These are phyloP conservation scores for Hypoxylon lenormandii DNA, from an alignment of 495 filamentous ascomycete species.

Conservation along the genomic window DNA sequence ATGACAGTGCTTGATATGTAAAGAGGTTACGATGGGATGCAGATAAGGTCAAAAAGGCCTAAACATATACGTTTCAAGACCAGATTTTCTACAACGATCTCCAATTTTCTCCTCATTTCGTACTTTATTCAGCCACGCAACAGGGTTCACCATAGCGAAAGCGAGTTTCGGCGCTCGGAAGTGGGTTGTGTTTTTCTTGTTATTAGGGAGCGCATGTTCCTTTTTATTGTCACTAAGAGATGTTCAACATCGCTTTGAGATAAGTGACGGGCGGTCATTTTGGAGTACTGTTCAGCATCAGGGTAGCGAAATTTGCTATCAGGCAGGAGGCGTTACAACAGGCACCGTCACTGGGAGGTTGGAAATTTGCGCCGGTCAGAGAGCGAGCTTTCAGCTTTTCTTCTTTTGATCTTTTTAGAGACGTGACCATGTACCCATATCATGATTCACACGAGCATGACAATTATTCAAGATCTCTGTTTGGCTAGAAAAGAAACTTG, in stretches of 20 bases:
- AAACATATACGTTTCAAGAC: slow-evolving; percentile 39
- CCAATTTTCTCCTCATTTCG: slow-evolving; percentile 13
- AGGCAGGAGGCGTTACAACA: slow-evolving; percentile 37
- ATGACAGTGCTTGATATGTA: slow-evolving; percentile 15
- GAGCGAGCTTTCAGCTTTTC: slow-evolving; percentile 19
- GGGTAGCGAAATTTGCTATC: slow-evolving; percentile 15
- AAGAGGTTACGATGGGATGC: slow-evolving; percentile 40
- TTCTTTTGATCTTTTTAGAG: slow-evolving; percentile 37
- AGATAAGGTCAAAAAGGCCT: slow-evolving; percentile 21
- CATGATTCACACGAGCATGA: slow-evolving; percentile 34
- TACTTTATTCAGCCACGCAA: neutral
- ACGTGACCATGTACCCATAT: slow-evolving; percentile 34
- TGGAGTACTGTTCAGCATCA: slow-evolving; percentile 12
- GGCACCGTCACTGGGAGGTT: slow-evolving; percentile 8
- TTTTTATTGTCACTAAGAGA: slow-evolving; percentile 4
- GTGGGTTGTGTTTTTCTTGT: slow-evolving; percentile 19
- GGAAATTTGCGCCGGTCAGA: slow-evolving; percentile 5
- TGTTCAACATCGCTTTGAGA: slow-evolving; percentile 5
- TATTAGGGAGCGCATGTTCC: slow-evolving; percentile 3
- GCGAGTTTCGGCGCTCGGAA: slow-evolving; percentile 29
- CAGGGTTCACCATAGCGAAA: slow-evolving; percentile 23
- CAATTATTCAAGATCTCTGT: slow-evolving; percentile 23
- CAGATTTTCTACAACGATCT: slow-evolving; percentile 18
- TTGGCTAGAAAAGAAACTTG: slow-evolving; percentile 38
- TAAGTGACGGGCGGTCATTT: slow-evolving; percentile 3